These are phyloP conservation scores for Botrytis paeoniae DNA, from an alignment of 2,329 filamentous ascomycete species.

Conservation along the genomic window DNA sequence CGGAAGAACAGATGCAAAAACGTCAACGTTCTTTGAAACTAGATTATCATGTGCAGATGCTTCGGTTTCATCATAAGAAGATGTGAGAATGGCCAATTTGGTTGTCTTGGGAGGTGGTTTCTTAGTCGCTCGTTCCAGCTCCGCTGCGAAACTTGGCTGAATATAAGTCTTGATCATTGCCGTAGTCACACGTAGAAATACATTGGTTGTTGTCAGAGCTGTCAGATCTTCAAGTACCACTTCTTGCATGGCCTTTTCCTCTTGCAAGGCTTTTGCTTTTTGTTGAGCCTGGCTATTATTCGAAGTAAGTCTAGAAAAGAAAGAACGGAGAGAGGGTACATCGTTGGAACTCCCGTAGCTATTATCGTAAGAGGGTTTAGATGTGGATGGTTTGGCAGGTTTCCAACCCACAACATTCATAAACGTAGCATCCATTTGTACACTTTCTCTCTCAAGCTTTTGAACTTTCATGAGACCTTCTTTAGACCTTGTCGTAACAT, in stretches of 20 bases:
- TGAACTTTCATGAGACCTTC: conserved; percentile 85
- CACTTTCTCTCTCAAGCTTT: conserved; percentile 78
- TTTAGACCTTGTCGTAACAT: conserved; percentile 77
- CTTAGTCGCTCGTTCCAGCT: conserved; percentile 93
- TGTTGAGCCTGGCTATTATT: conserved; percentile 49
- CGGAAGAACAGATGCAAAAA: conserved; percentile 88
- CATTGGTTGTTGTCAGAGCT: conserved; percentile 67
- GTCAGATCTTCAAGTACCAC: conserved; percentile 69
- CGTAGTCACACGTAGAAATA: conserved; percentile 86
- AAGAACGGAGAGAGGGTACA: conserved; percentile 66
- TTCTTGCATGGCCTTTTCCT: conserved; percentile 62
- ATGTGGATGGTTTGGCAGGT: conserved; percentile 45
- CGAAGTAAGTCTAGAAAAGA: conserved; percentile 75
- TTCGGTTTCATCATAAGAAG: conserved; percentile 81
- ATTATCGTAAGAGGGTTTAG: conserved; percentile 33
- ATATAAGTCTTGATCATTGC: conserved; percentile 78
- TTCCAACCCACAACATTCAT: conserved; percentile 89
- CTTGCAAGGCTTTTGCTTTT: conserved; percentile 55
- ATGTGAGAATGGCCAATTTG: conserved; percentile 81
- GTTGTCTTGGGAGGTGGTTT: conserved; percentile 91
- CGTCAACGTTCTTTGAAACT: conserved; percentile 62
- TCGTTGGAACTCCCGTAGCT: conserved; percentile 50
- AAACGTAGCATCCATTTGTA: conserved; percentile 87
- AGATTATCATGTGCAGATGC: conserved; percentile 47
- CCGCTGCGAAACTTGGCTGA: conserved; percentile 67